Evolutionary conservation across 345 rosid genomes (phyloP).

Genomic region (Gossypium mustelinum): DNA sequence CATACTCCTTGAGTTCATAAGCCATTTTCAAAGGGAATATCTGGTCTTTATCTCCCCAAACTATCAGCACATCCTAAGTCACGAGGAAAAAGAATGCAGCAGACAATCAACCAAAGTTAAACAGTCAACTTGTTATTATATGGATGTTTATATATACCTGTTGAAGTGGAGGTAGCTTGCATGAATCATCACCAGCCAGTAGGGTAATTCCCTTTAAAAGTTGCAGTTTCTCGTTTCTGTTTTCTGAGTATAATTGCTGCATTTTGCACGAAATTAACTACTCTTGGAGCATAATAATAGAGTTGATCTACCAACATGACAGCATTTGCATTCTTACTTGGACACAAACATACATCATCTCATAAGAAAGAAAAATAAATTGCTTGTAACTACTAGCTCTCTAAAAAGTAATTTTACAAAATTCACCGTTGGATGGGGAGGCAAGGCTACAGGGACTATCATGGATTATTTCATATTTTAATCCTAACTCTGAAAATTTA

Average conservation of each 20-base stretch:
- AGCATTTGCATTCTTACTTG: not conserved
- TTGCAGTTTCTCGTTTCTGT: conserved; percentile 68
- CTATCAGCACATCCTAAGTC: conserved; percentile 54
- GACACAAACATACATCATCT: too few relatives aligned
- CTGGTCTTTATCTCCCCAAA: conserved; percentile 85
- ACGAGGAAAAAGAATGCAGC: not conserved
- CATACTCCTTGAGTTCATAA: conserved; percentile 61
- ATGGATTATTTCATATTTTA: too few relatives aligned
- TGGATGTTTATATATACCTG: conserved; percentile 41
- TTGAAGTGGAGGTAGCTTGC: conserved; percentile 44
- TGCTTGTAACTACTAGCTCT: too few relatives aligned
- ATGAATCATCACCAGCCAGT: conserved; percentile 35
- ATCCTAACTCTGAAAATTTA: too few relatives aligned
- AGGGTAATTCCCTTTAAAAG: conserved; percentile 57
- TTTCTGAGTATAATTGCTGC: conserved; percentile 60
- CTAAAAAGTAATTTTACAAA: too few relatives aligned
- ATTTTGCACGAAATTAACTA: conserved; percentile 4
- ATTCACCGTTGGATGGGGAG: too few relatives aligned
- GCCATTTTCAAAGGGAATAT: conserved; percentile 86
- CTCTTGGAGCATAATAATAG: not conserved
- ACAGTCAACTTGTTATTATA: not conserved
- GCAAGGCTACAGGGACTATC: too few relatives aligned
- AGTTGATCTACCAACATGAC: not conserved
- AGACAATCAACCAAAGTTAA: not conserved
- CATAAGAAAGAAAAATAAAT: too few relatives aligned